These are phyloP conservation scores for Trifolium pratense DNA, from an alignment of 306 rosid genomes.

Conservation along the genomic window DNA sequence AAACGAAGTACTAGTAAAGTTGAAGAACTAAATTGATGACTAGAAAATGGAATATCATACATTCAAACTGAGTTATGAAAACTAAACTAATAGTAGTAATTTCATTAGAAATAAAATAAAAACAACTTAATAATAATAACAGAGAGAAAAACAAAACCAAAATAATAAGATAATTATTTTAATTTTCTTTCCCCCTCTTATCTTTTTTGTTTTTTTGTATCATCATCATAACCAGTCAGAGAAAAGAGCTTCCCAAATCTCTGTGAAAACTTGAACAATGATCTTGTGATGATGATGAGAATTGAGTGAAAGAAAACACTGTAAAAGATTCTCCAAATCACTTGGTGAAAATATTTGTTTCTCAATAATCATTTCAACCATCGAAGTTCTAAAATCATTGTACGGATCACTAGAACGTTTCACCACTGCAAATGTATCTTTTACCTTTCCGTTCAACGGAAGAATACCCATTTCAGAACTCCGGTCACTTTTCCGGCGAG, in stretches of 20 bases:
- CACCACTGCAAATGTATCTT: slow-evolving; percentile 88
- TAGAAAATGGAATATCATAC: slow-evolving; percentile 46
- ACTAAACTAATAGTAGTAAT: slow-evolving; percentile 40
- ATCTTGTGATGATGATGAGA: slow-evolving; percentile 73
- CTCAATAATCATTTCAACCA: slow-evolving; percentile 97
- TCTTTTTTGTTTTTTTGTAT: background rate
- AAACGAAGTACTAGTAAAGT: background rate
- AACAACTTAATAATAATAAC: background rate
- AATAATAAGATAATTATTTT: slow-evolving; percentile 29
- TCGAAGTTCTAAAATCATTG: slow-evolving; percentile 84
- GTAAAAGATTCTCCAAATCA: slow-evolving; percentile 87
- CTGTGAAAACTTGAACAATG: slow-evolving; percentile 83
- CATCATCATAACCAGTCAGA: slow-evolving; percentile 60
- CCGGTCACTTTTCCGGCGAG: slow-evolving; percentile 46
- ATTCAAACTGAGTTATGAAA: slow-evolving; percentile 45
- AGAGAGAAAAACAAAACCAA: slow-evolving; percentile 11
- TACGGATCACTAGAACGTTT: slow-evolving; percentile 92
- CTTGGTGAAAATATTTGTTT: slow-evolving; percentile 74
- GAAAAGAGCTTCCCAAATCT: slow-evolving; percentile 92
- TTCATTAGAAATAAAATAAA: slow-evolving; percentile 20
- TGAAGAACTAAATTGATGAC: slow-evolving; percentile 7
- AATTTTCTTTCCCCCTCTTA: background rate
- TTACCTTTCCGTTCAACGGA: slow-evolving; percentile 77
- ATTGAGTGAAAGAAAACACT: slow-evolving; percentile 82
- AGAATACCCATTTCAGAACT: slow-evolving; percentile 58